Evolutionary conservation across 495 filamentous ascomycete species (phyloP), one percentile per base, ranked within the genome.

Genomic region (Bacidia rubella): DNA sequence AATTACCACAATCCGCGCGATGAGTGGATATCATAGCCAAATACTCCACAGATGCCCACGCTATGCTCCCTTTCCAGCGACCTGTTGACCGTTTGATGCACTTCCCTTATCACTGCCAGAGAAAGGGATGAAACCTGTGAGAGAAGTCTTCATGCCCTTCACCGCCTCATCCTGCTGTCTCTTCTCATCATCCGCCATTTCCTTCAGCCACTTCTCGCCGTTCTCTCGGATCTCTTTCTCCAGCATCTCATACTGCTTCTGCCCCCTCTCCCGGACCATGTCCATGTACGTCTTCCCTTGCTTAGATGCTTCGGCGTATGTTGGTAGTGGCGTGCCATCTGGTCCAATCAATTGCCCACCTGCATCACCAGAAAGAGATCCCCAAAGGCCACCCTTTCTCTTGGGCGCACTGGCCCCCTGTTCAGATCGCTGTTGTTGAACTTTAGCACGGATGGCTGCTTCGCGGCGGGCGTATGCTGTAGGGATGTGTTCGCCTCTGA

Each of bases 271-370:
- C 32, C 93, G 80, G 47, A 90, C 84, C 63, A 90, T 80, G 62
- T 98, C 92, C 68, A 85, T 86, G 47, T 93, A 73, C 82, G 95
- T 98, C 79, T 97, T 95, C 25, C 87, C 89, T 68, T 93, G 77
- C 35, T 80, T 80, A 26, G 87, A 76, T 2, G 83, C 86, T 61
- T 90, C 84, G 1, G 77, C 69, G 1, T 82, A 76, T 40, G 68
- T 78, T 55, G 79, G 71, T 17, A 50, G 19, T 22, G n/a, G 15
- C 47, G 24, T 50, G n/a, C 47, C 47, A 53, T 93, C 87, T 38
- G 70, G 61, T 29, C 81, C 84, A 41, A 85, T 76, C 44, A 81
- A 63, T 29, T 73, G 63, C 1, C n/a, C 50, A 32, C 79, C 78
- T 66, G 85, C 86, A 56, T 93, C 68, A 10, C 90, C 90, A n/a